phyloP scores from a whole-genome alignment of 1,284 basidiomycete species.

The Gomphus bonarii region DNA sequence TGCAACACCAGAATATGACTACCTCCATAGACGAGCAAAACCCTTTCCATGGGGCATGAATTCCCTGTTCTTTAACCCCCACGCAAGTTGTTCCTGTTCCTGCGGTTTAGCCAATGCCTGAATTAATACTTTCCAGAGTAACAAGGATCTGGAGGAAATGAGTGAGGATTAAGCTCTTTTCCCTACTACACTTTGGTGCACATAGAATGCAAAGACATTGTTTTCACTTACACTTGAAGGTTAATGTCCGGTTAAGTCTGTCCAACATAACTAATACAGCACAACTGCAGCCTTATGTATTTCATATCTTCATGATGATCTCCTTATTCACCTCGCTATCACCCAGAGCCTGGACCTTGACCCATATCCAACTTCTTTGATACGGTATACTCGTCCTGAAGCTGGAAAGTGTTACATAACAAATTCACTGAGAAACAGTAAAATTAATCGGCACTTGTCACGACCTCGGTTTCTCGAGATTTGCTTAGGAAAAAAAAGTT shows the following conservation, averaged over 20 bases:
- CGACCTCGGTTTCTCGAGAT: too few species aligned
- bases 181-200: not conserved
- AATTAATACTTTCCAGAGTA: constrained; percentile 1
- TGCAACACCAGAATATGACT: constrained; percentile 60
- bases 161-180: not conserved
- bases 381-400: too few species aligned
- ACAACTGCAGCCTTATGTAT: too few species aligned
- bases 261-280: too few species aligned
- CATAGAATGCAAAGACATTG: not conserved
- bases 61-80: constrained; percentile 70
- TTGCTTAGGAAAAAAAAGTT: too few species aligned
- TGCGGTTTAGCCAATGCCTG: not conserved
- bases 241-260: not conserved
- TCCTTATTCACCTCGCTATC: too few species aligned
- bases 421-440: too few species aligned
- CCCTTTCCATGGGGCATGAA: constrained; percentile 79
- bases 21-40: constrained; percentile 65
- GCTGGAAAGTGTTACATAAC: too few species aligned
- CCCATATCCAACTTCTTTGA: too few species aligned
- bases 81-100: constrained; percentile 32
- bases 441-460: too few species aligned
- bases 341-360: too few species aligned
- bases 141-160: constrained; percentile 6
- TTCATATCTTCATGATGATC: too few species aligned
- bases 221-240: not conserved